A percentile compares a stretch with the other conserved stretches of the same genome.
Conservation (phyloP, 768 basidiomycete genomes). For the Cubamyces sp. region DNA sequence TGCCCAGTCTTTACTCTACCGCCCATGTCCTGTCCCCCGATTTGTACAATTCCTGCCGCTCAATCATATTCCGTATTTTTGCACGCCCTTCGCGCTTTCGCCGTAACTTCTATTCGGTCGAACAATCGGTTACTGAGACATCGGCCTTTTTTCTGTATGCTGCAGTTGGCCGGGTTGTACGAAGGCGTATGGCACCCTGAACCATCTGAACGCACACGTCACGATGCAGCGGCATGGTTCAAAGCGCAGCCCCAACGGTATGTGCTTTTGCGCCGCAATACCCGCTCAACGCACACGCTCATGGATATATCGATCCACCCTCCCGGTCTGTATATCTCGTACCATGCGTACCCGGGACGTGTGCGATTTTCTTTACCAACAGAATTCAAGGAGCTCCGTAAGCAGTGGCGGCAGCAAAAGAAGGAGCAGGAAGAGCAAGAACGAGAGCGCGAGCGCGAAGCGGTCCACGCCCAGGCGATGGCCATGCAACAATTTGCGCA, state of each 20-base stretch:
- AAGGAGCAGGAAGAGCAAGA: conserved; percentile 58
- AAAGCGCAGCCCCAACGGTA: conserved; percentile 89
- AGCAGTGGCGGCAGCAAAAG: conserved; percentile 94
- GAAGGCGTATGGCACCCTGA: conserved; percentile 92
- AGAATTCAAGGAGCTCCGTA: conserved; percentile 99
- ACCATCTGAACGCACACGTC: conserved; percentile 97
- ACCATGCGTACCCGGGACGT: neutral
- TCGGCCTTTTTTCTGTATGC: neutral
- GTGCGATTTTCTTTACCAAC: conserved; percentile 15
- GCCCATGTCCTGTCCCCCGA: neutral
- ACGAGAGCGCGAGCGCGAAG: conserved; percentile 29
- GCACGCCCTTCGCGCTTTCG: neutral
- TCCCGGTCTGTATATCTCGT: neutral
- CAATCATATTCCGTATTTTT: conserved; percentile 27
- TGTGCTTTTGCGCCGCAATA: conserved; percentile 37
- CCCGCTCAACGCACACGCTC: conserved; percentile 3
- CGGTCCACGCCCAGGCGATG: conserved; percentile 14
- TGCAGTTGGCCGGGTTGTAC: conserved; percentile 47
- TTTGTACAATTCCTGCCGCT: conserved; percentile 6
- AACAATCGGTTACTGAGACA: conserved; percentile 6
- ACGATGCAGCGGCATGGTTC: conserved; percentile 97
- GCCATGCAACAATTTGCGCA: conserved; percentile 16
- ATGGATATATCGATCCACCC: conserved; percentile 27
- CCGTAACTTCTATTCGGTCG: neutral
- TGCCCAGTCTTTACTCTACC: neutral